Evolutionary conservation across 2,329 filamentous ascomycete species (phyloP).

Genomic region (Metarhizium anisopliae): DNA sequence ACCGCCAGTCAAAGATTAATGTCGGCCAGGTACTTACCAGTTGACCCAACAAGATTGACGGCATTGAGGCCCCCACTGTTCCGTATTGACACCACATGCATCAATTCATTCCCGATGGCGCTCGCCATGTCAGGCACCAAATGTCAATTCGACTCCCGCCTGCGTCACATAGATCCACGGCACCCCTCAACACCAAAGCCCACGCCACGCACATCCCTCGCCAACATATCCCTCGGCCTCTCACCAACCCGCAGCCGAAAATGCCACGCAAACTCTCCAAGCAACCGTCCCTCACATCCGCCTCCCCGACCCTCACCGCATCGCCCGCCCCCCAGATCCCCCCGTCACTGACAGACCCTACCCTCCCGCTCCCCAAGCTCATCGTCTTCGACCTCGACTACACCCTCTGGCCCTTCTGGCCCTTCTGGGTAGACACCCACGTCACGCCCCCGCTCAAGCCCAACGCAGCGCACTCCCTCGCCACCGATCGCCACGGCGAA

Average conservation of each 20-base stretch:
- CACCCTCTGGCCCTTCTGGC: conserved; percentile 99
- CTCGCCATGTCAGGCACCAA: too few species aligned
- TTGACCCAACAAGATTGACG: too few species aligned
- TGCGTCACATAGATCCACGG: too few species aligned
- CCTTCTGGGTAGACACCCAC: conserved; percentile 96
- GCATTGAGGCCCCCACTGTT: too few species aligned
- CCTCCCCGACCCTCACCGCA: neutral
- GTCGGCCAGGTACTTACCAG: too few species aligned
- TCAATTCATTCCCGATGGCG: too few species aligned
- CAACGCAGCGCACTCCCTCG: conserved; percentile 31
- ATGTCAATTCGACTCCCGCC: too few species aligned
- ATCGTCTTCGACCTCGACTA: conserved; percentile 96
- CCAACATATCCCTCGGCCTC: neutral
- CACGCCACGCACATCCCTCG: neutral
- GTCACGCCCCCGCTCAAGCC: conserved; percentile 62
- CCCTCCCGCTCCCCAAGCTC: conserved; percentile 65
- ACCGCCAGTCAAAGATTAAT: too few species aligned
- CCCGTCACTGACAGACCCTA: conserved; percentile 37
- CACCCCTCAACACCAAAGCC: neutral
- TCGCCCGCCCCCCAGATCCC: conserved; percentile 19
- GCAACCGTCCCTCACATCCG: conserved; percentile 8
- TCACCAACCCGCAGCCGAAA: neutral
- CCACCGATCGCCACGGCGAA: conserved; percentile 52
- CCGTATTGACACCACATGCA: too few species aligned
- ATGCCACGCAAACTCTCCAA: conserved; percentile 27